These are phyloP conservation scores for Chaetomidium leptoderma DNA, from an alignment of 495 filamentous ascomycete species.

Conservation along the genomic window DNA sequence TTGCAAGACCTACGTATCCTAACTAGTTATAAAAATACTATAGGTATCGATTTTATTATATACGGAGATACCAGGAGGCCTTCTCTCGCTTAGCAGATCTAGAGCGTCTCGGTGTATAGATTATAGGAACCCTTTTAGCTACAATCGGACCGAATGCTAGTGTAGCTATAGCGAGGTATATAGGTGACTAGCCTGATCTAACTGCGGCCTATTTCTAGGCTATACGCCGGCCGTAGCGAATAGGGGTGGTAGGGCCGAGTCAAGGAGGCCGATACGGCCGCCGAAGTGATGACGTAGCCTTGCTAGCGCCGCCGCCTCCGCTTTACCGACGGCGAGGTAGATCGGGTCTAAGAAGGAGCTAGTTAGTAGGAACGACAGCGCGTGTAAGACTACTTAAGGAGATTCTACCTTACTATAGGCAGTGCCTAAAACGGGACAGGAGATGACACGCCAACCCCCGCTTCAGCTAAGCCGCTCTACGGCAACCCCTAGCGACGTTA, in stretches of 20 bases:
- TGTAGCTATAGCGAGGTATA: constrained; percentile 10
- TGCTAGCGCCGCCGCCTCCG: constrained; percentile 18
- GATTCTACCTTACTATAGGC: constrained; percentile 16
- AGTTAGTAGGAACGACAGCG: constrained; percentile 4
- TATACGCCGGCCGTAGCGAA: neutral
- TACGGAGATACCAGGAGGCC: neutral
- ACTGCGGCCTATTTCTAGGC: constrained; percentile 14
- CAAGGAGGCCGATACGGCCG: constrained; percentile 10
- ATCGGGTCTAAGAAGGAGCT: constrained; percentile 9
- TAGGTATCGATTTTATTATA: constrained; percentile 15
- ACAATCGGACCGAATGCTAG: constrained; percentile 18
- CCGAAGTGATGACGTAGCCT: constrained; percentile 19
- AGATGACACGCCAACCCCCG: neutral
- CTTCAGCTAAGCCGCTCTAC: constrained; percentile 4
- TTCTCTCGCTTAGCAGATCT: constrained; percentile 7
- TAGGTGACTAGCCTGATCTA: constrained; percentile 5
- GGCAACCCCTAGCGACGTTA: neutral
- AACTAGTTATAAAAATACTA: constrained; percentile 15
- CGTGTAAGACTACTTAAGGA: too few relatives aligned
- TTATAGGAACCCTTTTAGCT: constrained; percentile 10
- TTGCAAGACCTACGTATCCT: neutral
- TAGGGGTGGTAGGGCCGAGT: constrained; percentile 9
- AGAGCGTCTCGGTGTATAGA: constrained; percentile 10
- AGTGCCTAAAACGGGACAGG: constrained; percentile 6
- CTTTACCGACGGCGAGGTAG: constrained; percentile 17